These are phyloP conservation scores for Thymus mandschuricus DNA, from an alignment of 257 asterid species.

Conservation along the genomic window DNA sequence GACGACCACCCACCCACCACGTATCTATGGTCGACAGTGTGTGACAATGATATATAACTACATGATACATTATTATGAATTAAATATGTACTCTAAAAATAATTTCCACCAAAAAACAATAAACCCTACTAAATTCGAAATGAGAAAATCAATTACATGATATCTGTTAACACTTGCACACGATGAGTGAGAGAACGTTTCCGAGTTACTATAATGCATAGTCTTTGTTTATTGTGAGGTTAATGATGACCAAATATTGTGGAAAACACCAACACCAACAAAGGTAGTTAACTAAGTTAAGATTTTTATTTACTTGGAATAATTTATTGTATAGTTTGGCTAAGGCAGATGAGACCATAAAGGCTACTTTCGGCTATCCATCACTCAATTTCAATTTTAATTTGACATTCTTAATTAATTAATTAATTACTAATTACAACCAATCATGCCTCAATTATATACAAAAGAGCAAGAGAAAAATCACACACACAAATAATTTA, in stretches of 20 bases:
- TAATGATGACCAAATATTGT: background rate
- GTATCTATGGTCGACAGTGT: too few species aligned
- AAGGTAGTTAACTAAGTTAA: background rate
- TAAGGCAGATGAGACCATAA: conserved; percentile 31
- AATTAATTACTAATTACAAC: conserved; percentile 3
- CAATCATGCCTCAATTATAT: conserved; percentile 65
- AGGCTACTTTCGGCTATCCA: conserved; percentile 48
- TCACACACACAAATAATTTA: conserved; percentile 13
- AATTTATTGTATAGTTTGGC: background rate
- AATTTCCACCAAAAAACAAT: too few species aligned
- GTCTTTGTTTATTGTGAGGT: background rate
- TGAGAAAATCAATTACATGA: too few species aligned
- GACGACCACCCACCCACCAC: too few species aligned
- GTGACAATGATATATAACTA: too few species aligned
- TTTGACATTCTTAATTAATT: background rate
- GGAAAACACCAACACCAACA: background rate
- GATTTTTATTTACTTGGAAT: background rate
- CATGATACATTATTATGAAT: too few species aligned
- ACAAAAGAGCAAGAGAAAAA: conserved; percentile 9
- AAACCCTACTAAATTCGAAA: too few species aligned
- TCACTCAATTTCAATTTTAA: conserved; percentile 31
- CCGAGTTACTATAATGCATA: too few species aligned
- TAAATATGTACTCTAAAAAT: too few species aligned
- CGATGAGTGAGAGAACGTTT: too few species aligned
- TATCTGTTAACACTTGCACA: too few species aligned